phyloP scores from a whole-genome alignment of 2,329 filamentous ascomycete species.

The Claviceps sp. region DNA sequence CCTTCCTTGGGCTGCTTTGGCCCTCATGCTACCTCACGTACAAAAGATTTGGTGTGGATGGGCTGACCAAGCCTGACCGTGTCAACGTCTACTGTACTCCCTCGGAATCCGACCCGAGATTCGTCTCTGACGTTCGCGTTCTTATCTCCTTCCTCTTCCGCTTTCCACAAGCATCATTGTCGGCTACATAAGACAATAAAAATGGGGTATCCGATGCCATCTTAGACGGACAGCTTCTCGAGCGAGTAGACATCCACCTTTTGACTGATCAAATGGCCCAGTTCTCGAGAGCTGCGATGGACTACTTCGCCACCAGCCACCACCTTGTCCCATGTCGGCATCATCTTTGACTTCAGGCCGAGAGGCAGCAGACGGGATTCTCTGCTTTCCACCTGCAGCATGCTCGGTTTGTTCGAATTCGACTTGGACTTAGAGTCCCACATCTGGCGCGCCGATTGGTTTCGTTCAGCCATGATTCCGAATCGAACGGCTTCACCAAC shows the following conservation, averaged over 20 bases:
- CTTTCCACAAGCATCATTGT: neutral
- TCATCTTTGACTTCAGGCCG: conserved; percentile 49
- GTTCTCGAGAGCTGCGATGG: conserved; percentile 56
- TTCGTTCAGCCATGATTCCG: conserved; percentile 27
- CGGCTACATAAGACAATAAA: neutral
- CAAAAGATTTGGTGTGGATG: neutral
- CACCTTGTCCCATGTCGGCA: conserved; percentile 42
- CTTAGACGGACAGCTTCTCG: conserved; percentile 58
- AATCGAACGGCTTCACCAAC: conserved; percentile 55
- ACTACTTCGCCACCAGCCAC: conserved; percentile 57
- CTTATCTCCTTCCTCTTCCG: neutral
- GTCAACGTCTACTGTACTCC: neutral
- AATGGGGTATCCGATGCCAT: conserved; percentile 4
- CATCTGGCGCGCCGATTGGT: conserved; percentile 13
- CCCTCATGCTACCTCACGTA: neutral
- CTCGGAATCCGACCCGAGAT: neutral
- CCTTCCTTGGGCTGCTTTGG: neutral
- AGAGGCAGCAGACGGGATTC: conserved; percentile 50
- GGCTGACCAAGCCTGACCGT: neutral
- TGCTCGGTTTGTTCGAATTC: conserved; percentile 29
- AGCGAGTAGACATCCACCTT: conserved; percentile 72
- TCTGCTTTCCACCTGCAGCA: conserved; percentile 25
- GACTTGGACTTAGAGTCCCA: conserved; percentile 14
- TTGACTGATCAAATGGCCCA: conserved; percentile 64
- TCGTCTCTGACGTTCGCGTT: neutral